Evolutionary conservation across 2,329 filamentous ascomycete genomes (phyloP).

Genomic region (Blastomyces silverae): DNA sequence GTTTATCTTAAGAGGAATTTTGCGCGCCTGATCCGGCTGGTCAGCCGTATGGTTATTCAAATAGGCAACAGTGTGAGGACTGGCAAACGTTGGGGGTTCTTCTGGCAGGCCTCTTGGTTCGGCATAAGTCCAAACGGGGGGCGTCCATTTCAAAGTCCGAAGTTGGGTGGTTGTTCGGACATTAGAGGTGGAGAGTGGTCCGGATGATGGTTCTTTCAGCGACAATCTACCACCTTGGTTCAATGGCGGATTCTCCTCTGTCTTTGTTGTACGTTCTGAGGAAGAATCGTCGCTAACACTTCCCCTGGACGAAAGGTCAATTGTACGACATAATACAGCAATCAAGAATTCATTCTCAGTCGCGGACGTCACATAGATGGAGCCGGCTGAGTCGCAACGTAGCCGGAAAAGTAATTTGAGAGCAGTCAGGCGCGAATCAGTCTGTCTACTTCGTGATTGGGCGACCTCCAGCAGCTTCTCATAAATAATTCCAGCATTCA

Average conservation of each 20-base stretch:
- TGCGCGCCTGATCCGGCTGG: constrained; percentile 26
- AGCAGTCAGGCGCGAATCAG: constrained; percentile 64
- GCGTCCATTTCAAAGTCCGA: constrained; percentile 34
- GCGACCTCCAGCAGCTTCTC: constrained; percentile 59
- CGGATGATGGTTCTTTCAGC: constrained; percentile 29
- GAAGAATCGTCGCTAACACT: constrained; percentile 39
- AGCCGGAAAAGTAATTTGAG: constrained; percentile 76
- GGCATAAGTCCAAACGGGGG: constrained; percentile 53
- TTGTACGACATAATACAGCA: constrained; percentile 60
- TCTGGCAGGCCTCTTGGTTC: constrained; percentile 50
- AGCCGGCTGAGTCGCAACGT: constrained; percentile 71
- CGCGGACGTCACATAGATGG: constrained; percentile 62
- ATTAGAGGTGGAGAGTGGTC: constrained; percentile 29
- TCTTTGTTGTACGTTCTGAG: constrained; percentile 32
- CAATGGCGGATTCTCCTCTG: constrained; percentile 32
- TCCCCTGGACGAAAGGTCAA: constrained; percentile 45
- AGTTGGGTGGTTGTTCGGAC: constrained; percentile 32
- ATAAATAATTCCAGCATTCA: constrained; percentile 59
- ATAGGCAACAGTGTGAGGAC: constrained; percentile 47
- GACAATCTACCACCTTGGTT: constrained; percentile 28
- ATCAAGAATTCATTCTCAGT: constrained; percentile 70
- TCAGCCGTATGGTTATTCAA: constrained; percentile 34
- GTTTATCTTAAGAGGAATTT: constrained; percentile 51
- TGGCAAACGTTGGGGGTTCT: constrained; percentile 44
- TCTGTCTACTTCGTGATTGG: constrained; percentile 53